Conservation (phyloP, 768 basidiomycete genomes). For the Boletales sp. region DNA sequence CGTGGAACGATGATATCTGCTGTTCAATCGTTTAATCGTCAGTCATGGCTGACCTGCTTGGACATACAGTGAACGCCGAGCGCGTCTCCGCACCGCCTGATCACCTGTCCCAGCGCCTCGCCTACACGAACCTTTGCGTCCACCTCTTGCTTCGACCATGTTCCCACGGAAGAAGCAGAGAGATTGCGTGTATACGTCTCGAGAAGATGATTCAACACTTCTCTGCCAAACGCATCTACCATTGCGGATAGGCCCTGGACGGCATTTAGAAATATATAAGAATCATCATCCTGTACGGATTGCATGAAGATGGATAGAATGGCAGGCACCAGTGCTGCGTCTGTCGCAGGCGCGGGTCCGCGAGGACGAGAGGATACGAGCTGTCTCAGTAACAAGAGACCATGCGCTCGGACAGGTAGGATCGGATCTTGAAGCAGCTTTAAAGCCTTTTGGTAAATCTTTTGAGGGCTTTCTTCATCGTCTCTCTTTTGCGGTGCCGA, state of each 20-base stretch:
- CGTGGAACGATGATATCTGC: slow-evolving; percentile 72
- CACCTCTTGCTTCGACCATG: slow-evolving; percentile 57
- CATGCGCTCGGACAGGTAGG: slow-evolving; percentile 92
- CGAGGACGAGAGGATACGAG: slow-evolving; percentile 48
- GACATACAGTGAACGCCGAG: slow-evolving; percentile 66
- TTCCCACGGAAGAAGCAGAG: slow-evolving; percentile 32
- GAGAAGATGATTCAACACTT: slow-evolving; percentile 66
- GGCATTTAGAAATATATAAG: slow-evolving; percentile 92
- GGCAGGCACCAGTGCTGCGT: slow-evolving; percentile 70
- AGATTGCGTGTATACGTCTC: slow-evolving; percentile 60
- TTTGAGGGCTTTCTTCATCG: slow-evolving; percentile 39
- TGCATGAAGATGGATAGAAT: slow-evolving; percentile 87
- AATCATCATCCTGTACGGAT: slow-evolving; percentile 85
- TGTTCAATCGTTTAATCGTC: slow-evolving; percentile 26
- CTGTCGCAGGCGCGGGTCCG: slow-evolving; percentile 26
- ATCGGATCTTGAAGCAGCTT: slow-evolving; percentile 88
- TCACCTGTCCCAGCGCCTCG: slow-evolving; percentile 78
- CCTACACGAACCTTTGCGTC: slow-evolving; percentile 76
- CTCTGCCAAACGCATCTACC: slow-evolving; percentile 65
- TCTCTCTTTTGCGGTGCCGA: slow-evolving; percentile 9
- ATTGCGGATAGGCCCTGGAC: slow-evolving; percentile 87
- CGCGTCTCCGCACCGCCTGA: slow-evolving; percentile 67
- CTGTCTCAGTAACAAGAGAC: slow-evolving; percentile 76
- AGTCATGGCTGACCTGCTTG: not conserved
- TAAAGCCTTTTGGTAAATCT: slow-evolving; percentile 82